Percentiles rank a stretch among this genome's conserved stretches.
Conservation (phyloP, 345 rosid genomes). For the Eucalyptus sp. region DNA sequence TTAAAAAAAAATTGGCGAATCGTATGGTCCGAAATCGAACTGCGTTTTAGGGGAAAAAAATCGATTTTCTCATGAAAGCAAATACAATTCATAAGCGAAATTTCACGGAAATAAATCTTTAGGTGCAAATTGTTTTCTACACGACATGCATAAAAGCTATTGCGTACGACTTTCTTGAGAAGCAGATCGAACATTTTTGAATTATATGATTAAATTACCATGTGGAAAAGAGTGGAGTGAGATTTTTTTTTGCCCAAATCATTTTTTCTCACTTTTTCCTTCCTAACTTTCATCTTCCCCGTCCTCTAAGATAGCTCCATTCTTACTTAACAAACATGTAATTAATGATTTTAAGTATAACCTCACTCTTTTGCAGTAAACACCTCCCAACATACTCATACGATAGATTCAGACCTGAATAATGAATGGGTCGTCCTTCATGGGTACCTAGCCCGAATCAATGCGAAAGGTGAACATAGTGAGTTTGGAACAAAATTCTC, state of each 20-base stretch:
- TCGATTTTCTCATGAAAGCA: background rate
- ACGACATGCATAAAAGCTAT: accelerated
- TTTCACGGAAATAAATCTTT: background rate
- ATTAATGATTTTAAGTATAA: background rate
- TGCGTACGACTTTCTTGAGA: accelerated
- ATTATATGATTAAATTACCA: accelerated
- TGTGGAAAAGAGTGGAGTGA: background rate
- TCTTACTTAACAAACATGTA: background rate
- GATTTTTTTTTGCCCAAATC: background rate
- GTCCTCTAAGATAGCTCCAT: background rate
- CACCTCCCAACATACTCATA: background rate
- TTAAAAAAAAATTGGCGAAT: background rate
- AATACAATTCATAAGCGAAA: background rate
- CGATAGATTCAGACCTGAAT: accelerated
- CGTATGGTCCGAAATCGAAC: background rate
- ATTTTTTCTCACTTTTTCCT: background rate
- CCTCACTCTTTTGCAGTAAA: background rate
- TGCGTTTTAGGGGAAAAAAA: background rate
- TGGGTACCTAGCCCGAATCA: accelerated
- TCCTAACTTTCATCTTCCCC: background rate
- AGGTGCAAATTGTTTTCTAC: background rate
- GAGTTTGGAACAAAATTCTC: background rate
- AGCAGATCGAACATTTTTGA: accelerated
- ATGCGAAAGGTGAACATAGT: accelerated
- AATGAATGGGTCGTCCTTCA: accelerated